Conservation (phyloP, 1,284 basidiomycete genomes). For the Apiotrichum sp. region DNA sequence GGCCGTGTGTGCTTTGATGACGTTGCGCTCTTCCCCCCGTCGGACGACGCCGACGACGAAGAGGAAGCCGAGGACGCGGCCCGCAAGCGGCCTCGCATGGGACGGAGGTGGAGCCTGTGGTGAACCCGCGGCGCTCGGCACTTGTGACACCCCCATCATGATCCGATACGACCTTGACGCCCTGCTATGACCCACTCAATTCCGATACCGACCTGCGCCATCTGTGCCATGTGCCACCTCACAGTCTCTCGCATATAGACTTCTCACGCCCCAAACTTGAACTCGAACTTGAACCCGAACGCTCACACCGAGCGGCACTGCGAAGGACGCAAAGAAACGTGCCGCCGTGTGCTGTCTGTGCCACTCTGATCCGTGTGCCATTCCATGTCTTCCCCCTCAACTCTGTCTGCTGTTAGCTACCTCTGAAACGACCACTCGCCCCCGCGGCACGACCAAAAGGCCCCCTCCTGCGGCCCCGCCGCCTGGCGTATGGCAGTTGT, state of each 20-base stretch:
- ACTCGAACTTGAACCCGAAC: too few relatives aligned
- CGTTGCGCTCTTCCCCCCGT: constrained; percentile 8
- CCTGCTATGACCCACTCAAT: too few relatives aligned
- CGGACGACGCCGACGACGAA: constrained; percentile 4
- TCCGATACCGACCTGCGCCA: too few relatives aligned
- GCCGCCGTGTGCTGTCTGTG: neutral
- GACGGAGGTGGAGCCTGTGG: constrained; percentile 9
- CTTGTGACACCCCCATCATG: too few relatives aligned
- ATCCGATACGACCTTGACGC: too few relatives aligned
- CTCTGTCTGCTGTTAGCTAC: neutral
- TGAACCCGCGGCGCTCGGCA: neutral
- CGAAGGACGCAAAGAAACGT: neutral
- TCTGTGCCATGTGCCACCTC: too few relatives aligned
- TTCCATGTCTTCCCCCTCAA: neutral
- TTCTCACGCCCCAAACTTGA: too few relatives aligned
- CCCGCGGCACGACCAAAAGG: neutral
- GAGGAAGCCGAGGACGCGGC: neutral
- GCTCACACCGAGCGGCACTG: too few relatives aligned
- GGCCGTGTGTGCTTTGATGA: constrained; percentile 12
- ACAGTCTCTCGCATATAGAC: too few relatives aligned
- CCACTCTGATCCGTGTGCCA: too few relatives aligned
- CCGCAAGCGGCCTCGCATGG: neutral
- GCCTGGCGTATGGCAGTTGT: neutral
- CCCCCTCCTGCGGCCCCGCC: neutral
- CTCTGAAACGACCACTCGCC: too few relatives aligned